Evolutionary conservation across 257 asterid genomes (phyloP), one percentile per base, ranked within the genome.

Genomic region (Nicotiana obtusifolia): DNA sequence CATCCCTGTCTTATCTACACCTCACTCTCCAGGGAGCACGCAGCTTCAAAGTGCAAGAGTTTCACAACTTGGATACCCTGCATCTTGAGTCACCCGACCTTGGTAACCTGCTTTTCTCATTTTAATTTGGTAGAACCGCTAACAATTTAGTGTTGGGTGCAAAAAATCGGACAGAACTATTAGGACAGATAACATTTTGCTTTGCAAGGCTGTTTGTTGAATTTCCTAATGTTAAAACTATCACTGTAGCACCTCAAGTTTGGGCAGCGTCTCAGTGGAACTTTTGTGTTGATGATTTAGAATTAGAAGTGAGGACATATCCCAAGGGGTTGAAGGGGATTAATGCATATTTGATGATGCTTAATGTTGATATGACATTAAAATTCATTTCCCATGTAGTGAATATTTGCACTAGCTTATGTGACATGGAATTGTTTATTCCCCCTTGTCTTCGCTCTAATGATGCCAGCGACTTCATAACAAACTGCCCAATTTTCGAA

Each of bases 201-300:
- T 81, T 94, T 37, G 90, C 86, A 86, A 80, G 84, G 80, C 80
- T 94, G 87, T 81, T 87, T 59, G 31, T 75, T 26, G 83, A 75
- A 54, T 92, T 90, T 83, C 97, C 98, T 1, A 88, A 83, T 75
- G 87, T 90, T 17, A 83, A 83, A 82, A 80, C 91, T 67, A 90
- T 94, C 80, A 90, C 92, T 31, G 75, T 94, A 89, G 83, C 90
- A 20, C 83, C 94, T 56, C 88, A 90, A 26, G 86, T 82, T 60
- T 94, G 98, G 97, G 88, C 94, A 1, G 90, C 85, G 81, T 75
- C 92, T 41, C 95, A 91, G 87, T 67, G 88, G 20, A 86, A 64
- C 76, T 82, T 84, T 66, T 86, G 83, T 24, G 35, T 76, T 9
- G 91, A 81, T 75, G 87, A 83, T 33, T 76, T 80, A 19, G 90